Conservation (phyloP, 768 basidiomycete genomes). For the Boletus bicolor region DNA sequence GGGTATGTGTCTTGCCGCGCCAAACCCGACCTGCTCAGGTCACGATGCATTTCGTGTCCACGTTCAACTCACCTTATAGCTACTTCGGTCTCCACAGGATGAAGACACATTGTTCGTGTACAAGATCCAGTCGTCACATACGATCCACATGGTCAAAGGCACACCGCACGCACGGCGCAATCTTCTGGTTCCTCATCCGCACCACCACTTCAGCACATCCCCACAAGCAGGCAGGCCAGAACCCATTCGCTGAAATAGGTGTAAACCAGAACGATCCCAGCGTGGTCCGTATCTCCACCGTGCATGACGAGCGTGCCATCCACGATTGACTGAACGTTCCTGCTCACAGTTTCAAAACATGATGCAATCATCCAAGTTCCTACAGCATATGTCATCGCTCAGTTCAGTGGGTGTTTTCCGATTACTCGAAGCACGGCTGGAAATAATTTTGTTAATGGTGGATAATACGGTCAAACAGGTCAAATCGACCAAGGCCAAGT, state of each 20-base stretch:
- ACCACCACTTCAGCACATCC: constrained; percentile 46
- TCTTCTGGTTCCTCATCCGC: constrained; percentile 37
- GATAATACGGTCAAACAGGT: no score
- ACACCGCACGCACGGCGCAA: constrained; percentile 49
- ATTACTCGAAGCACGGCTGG: no score
- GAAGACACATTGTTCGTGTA: constrained; percentile 80
- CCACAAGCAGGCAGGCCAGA: constrained; percentile 88
- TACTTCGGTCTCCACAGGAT: constrained; percentile 46
- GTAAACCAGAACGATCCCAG: constrained; percentile 92
- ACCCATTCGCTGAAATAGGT: constrained; percentile 90
- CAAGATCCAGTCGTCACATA: constrained; percentile 88
- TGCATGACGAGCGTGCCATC: neutral
- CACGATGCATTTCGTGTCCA: neutral
- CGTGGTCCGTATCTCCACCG: constrained; percentile 54
- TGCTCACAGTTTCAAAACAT: constrained; percentile 66
- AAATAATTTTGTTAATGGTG: no score
- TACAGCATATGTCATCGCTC: constrained; percentile 82
- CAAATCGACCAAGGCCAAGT: no score
- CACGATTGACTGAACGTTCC: neutral
- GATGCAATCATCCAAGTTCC: constrained; percentile 81
- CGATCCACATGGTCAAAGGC: constrained; percentile 93
- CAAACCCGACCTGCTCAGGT: constrained; percentile 49
- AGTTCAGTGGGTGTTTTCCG: constrained; percentile 17
- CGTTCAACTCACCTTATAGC: constrained; percentile 4
- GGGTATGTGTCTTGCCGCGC: neutral